A percentile compares a stretch with the other conserved stretches of the same genome.
phyloP scores from a whole-genome alignment of 768 basidiomycete genomes.

The Kwoniella dendrophila region DNA sequence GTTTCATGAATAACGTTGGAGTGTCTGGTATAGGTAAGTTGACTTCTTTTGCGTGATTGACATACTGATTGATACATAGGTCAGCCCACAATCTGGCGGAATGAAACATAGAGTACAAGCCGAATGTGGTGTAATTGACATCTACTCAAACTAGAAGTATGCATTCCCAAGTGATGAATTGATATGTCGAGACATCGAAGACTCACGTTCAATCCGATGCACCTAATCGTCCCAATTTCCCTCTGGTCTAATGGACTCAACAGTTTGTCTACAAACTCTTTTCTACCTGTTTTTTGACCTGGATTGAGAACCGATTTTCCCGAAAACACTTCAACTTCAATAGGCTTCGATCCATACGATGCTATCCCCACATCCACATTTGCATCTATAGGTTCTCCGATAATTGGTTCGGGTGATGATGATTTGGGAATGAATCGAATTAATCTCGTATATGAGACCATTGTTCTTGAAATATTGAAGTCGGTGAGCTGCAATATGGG shows the following conservation, averaged over 20 bases:
- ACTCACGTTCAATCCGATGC: conserved; percentile 56
- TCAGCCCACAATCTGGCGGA: background rate
- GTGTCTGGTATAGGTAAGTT: conserved; percentile 45
- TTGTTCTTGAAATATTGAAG: too few species aligned
- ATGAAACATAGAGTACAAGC: too few species aligned
- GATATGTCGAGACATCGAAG: too few species aligned
- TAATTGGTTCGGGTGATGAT: conserved; percentile 25
- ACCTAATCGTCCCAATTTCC: conserved; percentile 56
- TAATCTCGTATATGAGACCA: conserved; percentile 31
- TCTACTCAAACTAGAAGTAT: too few species aligned
- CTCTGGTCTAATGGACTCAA: conserved; percentile 45
- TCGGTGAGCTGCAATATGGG: too few species aligned
- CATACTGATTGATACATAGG: conserved; percentile 47
- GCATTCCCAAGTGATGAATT: too few species aligned
- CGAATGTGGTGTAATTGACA: too few species aligned
- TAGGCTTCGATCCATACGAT: conserved; percentile 33
- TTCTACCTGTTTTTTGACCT: conserved; percentile 44
- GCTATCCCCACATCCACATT: conserved; percentile 54
- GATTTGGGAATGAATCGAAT: conserved; percentile 47
- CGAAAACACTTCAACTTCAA: conserved; percentile 50
- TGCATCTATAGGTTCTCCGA: conserved; percentile 51
- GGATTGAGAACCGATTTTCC: conserved; percentile 45
- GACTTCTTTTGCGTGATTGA: conserved; percentile 52
- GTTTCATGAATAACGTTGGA: conserved; percentile 56
- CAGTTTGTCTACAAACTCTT: conserved; percentile 39